Evolutionary conservation across 768 basidiomycete species (phyloP).

Genomic region (Holtermanniella nyarrowii): DNA sequence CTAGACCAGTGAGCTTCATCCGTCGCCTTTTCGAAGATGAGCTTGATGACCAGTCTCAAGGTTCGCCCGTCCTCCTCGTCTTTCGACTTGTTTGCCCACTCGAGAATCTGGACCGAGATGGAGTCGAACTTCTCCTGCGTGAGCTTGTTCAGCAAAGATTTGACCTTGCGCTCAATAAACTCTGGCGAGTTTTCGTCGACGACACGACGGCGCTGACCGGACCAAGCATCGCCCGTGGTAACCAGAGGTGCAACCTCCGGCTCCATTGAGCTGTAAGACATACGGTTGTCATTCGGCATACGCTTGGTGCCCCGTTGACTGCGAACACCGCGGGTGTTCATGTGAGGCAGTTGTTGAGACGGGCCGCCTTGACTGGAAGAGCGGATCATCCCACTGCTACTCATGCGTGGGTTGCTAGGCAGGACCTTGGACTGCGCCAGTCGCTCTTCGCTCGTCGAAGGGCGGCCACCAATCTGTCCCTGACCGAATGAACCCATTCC

Average conservation of each 20-base stretch:
- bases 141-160: slow-evolving; percentile 81
- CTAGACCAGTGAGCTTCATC: slow-evolving; percentile 92
- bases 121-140: slow-evolving; percentile 95
- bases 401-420: slow-evolving; percentile 22
- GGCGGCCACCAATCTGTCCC: slow-evolving; percentile 7
- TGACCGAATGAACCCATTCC: slow-evolving; percentile 34
- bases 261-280: slow-evolving; percentile 43
- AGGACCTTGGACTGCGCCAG: slow-evolving; percentile 16
- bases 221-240: slow-evolving; percentile 72
- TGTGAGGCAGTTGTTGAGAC: slow-evolving; percentile 1
- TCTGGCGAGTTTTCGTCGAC: slow-evolving; percentile 64
- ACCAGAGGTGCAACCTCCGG: slow-evolving; percentile 64
- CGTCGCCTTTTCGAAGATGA: slow-evolving; percentile 95
- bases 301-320: slow-evolving; percentile 78
- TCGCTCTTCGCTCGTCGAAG: slow-evolving; percentile 28
- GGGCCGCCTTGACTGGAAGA: slow-evolving; percentile 16
- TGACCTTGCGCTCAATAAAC: slow-evolving; percentile 86
- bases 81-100: slow-evolving; percentile 88
- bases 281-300: slow-evolving; percentile 45
- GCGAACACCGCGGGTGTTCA: slow-evolving; percentile 47
- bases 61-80: slow-evolving; percentile 87
- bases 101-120: slow-evolving; percentile 87
- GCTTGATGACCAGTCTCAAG: slow-evolving; percentile 87
- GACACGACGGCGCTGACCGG: slow-evolving; percentile 42
- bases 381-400: slow-evolving; percentile 13